Percentiles rank a stretch among this genome's conserved stretches.
Conservation (phyloP, 805 yeast genomes). For the Yarrowia bubula region DNA sequence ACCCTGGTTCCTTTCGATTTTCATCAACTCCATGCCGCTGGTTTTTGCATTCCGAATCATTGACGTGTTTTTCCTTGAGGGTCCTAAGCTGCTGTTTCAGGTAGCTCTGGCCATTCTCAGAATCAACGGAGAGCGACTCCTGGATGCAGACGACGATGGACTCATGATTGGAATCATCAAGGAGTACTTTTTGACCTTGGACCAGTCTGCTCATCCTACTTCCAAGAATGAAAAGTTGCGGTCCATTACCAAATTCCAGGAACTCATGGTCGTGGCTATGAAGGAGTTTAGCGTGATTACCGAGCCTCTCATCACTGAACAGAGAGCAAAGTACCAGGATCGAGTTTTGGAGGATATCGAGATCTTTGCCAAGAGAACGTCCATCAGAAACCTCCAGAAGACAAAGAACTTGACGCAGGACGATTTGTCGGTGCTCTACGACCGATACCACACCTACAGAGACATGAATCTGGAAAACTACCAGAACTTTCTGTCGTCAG, state of each 20-base stretch:
- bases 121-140: conserved; percentile 78
- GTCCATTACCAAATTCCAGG: conserved; percentile 80
- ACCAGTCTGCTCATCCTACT: conserved; percentile 73
- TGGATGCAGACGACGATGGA: conserved; percentile 87
- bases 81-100: conserved; percentile 85
- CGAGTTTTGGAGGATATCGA: conserved; percentile 84
- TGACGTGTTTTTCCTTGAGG: conserved; percentile 87
- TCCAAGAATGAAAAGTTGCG: conserved; percentile 62
- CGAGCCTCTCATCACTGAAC: conserved; percentile 67
- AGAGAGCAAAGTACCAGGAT: conserved; percentile 67
- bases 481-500: conserved; percentile 67
- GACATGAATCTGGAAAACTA: conserved; percentile 74
- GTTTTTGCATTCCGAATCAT: conserved; percentile 88
- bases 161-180: conserved; percentile 82
- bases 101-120: conserved; percentile 89
- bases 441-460: conserved; percentile 61
- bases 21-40: conserved; percentile 89
- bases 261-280: conserved; percentile 84
- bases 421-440: conserved; percentile 72
- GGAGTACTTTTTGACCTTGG: conserved; percentile 72
- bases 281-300: conserved; percentile 81
- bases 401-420: conserved; percentile 57
- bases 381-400: conserved; percentile 79
- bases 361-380: conserved; percentile 86
- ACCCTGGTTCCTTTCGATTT: conserved; percentile 94